Conservation (phyloP, 345 rosid species). For the Lumnitzera racemosa region DNA sequence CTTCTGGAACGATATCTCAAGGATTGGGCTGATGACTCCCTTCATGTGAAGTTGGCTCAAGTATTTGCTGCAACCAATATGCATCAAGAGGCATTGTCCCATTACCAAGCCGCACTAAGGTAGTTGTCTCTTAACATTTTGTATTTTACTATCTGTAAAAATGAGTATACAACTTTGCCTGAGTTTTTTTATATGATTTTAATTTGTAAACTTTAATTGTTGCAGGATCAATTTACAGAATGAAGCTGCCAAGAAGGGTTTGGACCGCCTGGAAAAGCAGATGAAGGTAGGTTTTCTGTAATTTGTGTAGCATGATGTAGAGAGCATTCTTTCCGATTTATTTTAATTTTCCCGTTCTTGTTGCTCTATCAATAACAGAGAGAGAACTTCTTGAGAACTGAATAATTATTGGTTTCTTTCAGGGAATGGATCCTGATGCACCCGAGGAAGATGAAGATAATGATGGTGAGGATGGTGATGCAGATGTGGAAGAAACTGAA, state of each 20-base stretch:
- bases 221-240: slow-evolving; percentile 83
- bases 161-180: not conserved
- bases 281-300: slow-evolving; percentile 67
- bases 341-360: too few species aligned
- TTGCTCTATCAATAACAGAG: too few species aligned
- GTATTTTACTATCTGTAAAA: too few species aligned
- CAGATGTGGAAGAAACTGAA: slow-evolving; percentile 86
- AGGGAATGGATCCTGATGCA: slow-evolving; percentile 99
- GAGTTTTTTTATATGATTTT: not conserved
- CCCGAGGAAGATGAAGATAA: slow-evolving; percentile 95
- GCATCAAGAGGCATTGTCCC: slow-evolving; percentile 82
- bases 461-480: slow-evolving; percentile 93
- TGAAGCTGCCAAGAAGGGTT: slow-evolving; percentile 93
- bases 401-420: not conserved
- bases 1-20: slow-evolving; percentile 91
- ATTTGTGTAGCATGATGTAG: not conserved
- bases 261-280: slow-evolving; percentile 91
- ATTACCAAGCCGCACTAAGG: slow-evolving; percentile 94
- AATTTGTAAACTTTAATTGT: not conserved
- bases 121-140: not conserved
- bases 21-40: slow-evolving; percentile 98
- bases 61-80: slow-evolving; percentile 80
- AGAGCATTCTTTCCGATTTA: too few species aligned
- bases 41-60: slow-evolving; percentile 96
- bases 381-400: not conserved